These are phyloP conservation scores for Collybia mongolica DNA, from an alignment of 768 basidiomycete species.

Conservation along the genomic window DNA sequence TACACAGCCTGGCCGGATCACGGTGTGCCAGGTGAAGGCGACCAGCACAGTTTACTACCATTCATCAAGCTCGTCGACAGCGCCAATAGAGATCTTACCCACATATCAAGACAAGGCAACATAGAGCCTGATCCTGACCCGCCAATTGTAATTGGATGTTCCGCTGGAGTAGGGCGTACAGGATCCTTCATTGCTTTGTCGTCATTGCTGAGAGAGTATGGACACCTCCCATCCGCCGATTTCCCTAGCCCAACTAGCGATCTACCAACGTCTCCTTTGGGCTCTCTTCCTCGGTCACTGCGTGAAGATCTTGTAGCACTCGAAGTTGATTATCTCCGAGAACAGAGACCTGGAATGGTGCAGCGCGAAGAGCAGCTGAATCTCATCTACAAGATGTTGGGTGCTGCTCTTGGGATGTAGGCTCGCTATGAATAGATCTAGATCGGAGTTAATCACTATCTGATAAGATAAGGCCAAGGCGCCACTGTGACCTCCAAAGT, in stretches of 20 bases:
- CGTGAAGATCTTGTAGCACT: constrained; percentile 58
- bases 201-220: constrained; percentile 68
- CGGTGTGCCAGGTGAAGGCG: constrained; percentile 66
- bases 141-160: constrained; percentile 83
- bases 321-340: constrained; percentile 76
- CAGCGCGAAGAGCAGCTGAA: constrained; percentile 64
- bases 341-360: constrained; percentile 84
- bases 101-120: constrained; percentile 22
- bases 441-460: not conserved
- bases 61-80: constrained; percentile 67
- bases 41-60: constrained; percentile 55
- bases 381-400: constrained; percentile 64
- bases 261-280: constrained; percentile 53
- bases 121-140: constrained; percentile 52
- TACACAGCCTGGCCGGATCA: constrained; percentile 85
- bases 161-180: constrained; percentile 85
- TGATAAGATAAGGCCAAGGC: too few relatives aligned
- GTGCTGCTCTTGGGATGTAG: constrained; percentile 18
- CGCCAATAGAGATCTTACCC: constrained; percentile 49
- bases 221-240: constrained; percentile 39
- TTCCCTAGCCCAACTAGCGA: constrained; percentile 26
- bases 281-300: constrained; percentile 47
- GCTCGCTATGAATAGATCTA: not conserved
- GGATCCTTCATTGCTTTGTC: constrained; percentile 83
- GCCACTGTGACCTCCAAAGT: too few relatives aligned